phyloP scores from a whole-genome alignment of 2,329 filamentous ascomycete genomes.

The Phaeosphaeriaceae sp. region DNA sequence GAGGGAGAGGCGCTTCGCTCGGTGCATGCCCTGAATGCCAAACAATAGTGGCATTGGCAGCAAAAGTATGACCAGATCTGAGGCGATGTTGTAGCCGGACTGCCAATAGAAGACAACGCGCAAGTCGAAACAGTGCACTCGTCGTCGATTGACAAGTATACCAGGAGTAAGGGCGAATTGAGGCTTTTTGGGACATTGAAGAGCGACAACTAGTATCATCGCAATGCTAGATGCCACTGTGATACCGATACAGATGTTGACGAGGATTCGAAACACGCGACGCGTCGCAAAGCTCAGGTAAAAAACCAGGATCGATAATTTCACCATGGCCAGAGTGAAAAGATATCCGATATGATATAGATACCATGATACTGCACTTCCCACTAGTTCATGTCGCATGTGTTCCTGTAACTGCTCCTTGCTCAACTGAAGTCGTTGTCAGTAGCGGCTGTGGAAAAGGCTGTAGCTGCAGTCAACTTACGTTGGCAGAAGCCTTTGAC shows the following conservation, averaged over 20 bases:
- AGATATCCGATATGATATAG: slow-evolving; percentile 36
- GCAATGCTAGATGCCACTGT: slow-evolving; percentile 16
- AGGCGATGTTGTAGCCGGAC: slow-evolving; percentile 31
- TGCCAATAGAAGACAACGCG: slow-evolving; percentile 24
- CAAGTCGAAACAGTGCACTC: slow-evolving; percentile 22
- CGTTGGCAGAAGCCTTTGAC: background rate
- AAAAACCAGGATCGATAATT: slow-evolving; percentile 35
- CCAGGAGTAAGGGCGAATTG: slow-evolving; percentile 14
- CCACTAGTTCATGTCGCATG: background rate
- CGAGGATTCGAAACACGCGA: slow-evolving; percentile 25
- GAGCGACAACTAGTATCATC: slow-evolving; percentile 25
- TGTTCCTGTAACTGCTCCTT: background rate
- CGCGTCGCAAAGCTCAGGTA: slow-evolving; percentile 34
- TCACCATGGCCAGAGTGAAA: slow-evolving; percentile 29
- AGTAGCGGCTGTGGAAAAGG: background rate
- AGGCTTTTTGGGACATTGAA: slow-evolving; percentile 29
- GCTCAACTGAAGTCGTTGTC: slow-evolving; percentile 1
- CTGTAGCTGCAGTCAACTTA: background rate
- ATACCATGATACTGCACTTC: slow-evolving; percentile 30
- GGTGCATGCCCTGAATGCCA: slow-evolving; percentile 28
- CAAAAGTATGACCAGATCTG: slow-evolving; percentile 29
- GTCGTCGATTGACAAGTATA: slow-evolving; percentile 18
- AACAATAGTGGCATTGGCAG: slow-evolving; percentile 32
- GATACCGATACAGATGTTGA: slow-evolving; percentile 20
- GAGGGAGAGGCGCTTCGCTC: slow-evolving; percentile 25